A percentile compares a stretch with the other conserved stretches of the same genome.
phyloP scores from a whole-genome alignment of 2,329 filamentous ascomycete genomes.

The Monilinia vaccinii-corymbosi region DNA sequence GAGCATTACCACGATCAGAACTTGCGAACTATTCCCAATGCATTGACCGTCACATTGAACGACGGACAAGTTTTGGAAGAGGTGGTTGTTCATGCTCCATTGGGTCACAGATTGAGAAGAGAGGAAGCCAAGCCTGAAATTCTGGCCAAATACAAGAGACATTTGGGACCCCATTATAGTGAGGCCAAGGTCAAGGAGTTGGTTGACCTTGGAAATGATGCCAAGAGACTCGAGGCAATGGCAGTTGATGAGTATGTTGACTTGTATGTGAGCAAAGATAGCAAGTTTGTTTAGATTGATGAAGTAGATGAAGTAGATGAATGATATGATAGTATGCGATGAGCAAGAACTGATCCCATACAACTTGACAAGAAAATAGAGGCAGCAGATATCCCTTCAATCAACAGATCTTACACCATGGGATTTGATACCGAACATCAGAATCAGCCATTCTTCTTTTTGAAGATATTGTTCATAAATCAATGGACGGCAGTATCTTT shows the following conservation, averaged over 20 bases:
- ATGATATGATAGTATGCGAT: too few species aligned
- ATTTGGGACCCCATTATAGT: conserved; percentile 75
- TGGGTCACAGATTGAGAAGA: conserved; percentile 82
- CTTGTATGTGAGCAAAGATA: conserved; percentile 58
- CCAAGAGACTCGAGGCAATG: conserved; percentile 66
- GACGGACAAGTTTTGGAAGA: conserved; percentile 89
- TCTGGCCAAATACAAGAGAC: conserved; percentile 87
- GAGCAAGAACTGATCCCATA: too few species aligned
- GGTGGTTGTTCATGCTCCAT: conserved; percentile 84
- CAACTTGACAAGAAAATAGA: too few species aligned
- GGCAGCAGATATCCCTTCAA: too few species aligned
- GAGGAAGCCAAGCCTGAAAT: conserved; percentile 99
- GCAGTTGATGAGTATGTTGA: conserved; percentile 92
- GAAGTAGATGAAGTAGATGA: conserved; percentile 26
- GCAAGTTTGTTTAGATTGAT: conserved; percentile 38
- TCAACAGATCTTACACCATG: too few species aligned
- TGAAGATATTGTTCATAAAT: too few species aligned
- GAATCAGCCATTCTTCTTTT: too few species aligned
- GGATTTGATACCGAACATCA: too few species aligned
- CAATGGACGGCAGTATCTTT: too few species aligned
- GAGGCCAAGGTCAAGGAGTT: conserved; percentile 72
- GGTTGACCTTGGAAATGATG: conserved; percentile 68
- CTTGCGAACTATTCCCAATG: conserved; percentile 95
- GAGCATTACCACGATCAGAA: conserved; percentile 88
- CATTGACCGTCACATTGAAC: conserved; percentile 86